phyloP scores from a whole-genome alignment of 495 filamentous ascomycete genomes.

The Lasiosphaeria hispida region DNA sequence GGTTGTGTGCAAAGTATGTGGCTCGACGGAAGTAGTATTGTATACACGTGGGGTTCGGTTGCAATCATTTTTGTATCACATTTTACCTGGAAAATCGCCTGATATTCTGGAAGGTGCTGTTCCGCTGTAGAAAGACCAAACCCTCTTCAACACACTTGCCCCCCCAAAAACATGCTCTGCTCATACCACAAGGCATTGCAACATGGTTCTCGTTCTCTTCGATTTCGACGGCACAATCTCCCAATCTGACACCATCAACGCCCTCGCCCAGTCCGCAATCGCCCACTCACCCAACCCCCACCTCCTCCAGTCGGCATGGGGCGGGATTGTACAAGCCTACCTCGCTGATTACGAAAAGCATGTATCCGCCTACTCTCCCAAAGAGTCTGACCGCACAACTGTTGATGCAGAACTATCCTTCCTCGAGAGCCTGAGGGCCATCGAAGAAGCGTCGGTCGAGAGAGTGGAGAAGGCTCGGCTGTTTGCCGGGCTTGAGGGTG shows the following conservation, averaged over 20 bases:
- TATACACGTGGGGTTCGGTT: too few relatives aligned
- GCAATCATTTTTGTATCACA: too few relatives aligned
- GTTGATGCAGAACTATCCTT: constrained; percentile 37
- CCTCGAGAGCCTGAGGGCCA: constrained; percentile 32
- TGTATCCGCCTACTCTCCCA: constrained; percentile 29
- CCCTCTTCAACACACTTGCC: not conserved
- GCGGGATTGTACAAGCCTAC: constrained; percentile 36
- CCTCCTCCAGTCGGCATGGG: constrained; percentile 24
- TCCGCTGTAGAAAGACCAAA: not conserved
- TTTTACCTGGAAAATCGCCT: too few relatives aligned
- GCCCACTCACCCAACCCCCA: not conserved
- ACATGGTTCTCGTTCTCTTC: constrained; percentile 37
- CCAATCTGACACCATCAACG: constrained; percentile 28
- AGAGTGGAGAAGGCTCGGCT: constrained; percentile 34
- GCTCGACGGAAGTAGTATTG: too few relatives aligned
- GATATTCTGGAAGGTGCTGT: too few relatives aligned
- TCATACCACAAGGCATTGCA: not conserved
- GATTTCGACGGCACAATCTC: constrained; percentile 54
- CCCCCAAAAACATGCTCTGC: not conserved
- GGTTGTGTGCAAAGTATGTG: too few relatives aligned
- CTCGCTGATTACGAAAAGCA: constrained; percentile 34
- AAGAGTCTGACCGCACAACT: constrained; percentile 13
- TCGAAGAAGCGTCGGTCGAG: constrained; percentile 35
- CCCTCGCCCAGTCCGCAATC: constrained; percentile 20
- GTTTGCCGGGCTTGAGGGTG: constrained; percentile 29